Conservation (phyloP, 306 rosid genomes). For the Vigna reflexopilosa region DNA sequence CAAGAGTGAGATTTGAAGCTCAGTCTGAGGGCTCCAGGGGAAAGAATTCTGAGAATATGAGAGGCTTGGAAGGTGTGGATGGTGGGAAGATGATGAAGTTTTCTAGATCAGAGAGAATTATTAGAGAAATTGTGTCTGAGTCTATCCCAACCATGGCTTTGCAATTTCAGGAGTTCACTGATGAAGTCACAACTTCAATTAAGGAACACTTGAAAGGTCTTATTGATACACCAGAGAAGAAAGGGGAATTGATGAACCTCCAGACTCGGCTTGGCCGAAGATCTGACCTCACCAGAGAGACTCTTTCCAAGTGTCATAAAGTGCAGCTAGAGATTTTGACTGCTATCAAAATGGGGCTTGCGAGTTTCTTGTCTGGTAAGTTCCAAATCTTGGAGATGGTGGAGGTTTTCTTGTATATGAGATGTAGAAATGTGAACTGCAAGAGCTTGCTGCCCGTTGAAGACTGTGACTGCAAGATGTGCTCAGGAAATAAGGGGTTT, state of each 20-base stretch:
- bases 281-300: conserved; percentile 77
- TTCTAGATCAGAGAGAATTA: conserved; percentile 66
- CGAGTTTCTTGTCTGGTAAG: conserved; percentile 61
- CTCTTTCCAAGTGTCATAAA: conserved; percentile 71
- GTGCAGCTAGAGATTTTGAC: conserved; percentile 69
- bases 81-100: conserved; percentile 53
- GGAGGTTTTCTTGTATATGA: conserved; percentile 69
- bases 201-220: conserved; percentile 65
- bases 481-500: conserved; percentile 74
- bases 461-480: conserved; percentile 87
- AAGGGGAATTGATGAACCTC: conserved; percentile 61
- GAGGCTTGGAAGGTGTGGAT: conserved; percentile 58
- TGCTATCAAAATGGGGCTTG: conserved; percentile 74
- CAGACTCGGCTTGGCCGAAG: conserved; percentile 64
- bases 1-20: conserved; percentile 64
- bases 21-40: conserved; percentile 74
- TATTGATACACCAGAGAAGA: conserved; percentile 62
- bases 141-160: conserved; percentile 61
- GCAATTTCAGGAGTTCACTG: conserved; percentile 68
- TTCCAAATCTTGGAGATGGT: conserved; percentile 61
- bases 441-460: conserved; percentile 71
- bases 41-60: conserved; percentile 67
- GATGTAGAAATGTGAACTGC: conserved; percentile 77
- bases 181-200: conserved; percentile 53
- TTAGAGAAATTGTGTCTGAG: conserved; percentile 59